phyloP scores from a whole-genome alignment of 2,329 filamentous ascomycete species.

The Penicillium oxalicum region DNA sequence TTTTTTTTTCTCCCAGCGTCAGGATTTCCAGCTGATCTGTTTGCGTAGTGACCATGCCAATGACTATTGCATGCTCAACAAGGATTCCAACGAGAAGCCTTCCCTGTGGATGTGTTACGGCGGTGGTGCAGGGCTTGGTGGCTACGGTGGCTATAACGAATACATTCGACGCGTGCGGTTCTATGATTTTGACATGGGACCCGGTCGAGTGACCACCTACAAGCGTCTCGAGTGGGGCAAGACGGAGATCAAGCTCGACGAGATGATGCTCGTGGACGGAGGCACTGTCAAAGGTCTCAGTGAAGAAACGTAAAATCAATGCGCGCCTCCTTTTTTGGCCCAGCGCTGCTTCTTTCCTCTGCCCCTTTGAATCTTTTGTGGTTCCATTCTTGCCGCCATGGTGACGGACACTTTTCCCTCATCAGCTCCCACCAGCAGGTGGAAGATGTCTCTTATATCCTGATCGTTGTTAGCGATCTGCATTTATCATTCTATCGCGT shows the following conservation, averaged over 20 bases:
- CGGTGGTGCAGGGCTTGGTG: slow-evolving; percentile 85
- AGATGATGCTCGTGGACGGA: slow-evolving; percentile 57
- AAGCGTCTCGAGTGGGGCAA: slow-evolving; percentile 73
- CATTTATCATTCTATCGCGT: too few relatives aligned
- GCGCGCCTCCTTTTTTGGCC: not conserved
- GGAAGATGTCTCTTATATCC: too few relatives aligned
- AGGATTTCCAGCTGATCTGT: too few relatives aligned
- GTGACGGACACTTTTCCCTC: too few relatives aligned
- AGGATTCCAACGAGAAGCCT: slow-evolving; percentile 51
- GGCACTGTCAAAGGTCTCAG: slow-evolving; percentile 45
- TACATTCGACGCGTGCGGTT: slow-evolving; percentile 79
- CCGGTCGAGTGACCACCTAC: slow-evolving; percentile 82
- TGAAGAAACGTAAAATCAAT: slow-evolving; percentile 7
- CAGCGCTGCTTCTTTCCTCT: not conserved
- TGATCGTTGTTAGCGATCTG: too few relatives aligned
- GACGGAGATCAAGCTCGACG: slow-evolving; percentile 48
- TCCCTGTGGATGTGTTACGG: slow-evolving; percentile 98
- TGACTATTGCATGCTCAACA: slow-evolving; percentile 79
- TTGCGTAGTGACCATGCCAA: slow-evolving; percentile 76
- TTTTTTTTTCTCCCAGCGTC: slow-evolving; percentile 15
- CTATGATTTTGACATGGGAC: slow-evolving; percentile 90
- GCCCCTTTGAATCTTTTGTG: not conserved
- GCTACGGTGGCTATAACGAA: slow-evolving; percentile 84
- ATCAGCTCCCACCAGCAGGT: too few relatives aligned
- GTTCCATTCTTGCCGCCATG: too few relatives aligned